Conservation (phyloP, 1,284 basidiomycete species). For the Termitomyces sp. region DNA sequence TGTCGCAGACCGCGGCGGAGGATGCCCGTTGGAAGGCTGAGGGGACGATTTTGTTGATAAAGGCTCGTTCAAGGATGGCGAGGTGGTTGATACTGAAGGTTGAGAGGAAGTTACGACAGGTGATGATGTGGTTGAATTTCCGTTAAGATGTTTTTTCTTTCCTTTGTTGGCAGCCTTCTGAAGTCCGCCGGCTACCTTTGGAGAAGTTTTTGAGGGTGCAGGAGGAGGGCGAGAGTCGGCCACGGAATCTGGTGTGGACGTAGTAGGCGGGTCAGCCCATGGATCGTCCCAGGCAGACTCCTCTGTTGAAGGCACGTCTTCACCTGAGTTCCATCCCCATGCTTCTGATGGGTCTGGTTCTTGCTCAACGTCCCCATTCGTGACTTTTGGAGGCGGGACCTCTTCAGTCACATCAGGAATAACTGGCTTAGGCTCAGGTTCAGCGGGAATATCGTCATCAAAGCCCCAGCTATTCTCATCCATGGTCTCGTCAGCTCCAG, state of each 20-base stretch:
- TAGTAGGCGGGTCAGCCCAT: slow-evolving; percentile 46
- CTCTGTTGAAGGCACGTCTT: slow-evolving; percentile 22
- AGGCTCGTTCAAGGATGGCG: background rate
- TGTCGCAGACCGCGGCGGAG: slow-evolving; percentile 1
- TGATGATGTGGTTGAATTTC: slow-evolving; percentile 15
- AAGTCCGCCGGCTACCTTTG: slow-evolving; percentile 50
- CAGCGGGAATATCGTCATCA: slow-evolving; percentile 39
- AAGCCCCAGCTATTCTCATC: slow-evolving; percentile 54
- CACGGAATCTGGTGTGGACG: slow-evolving; percentile 18
- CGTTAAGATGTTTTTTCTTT: slow-evolving; percentile 38
- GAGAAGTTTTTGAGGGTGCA: slow-evolving; percentile 28
- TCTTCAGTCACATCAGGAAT: slow-evolving; percentile 9
- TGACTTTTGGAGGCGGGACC: slow-evolving; percentile 13
- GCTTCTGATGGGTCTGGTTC: slow-evolving; percentile 47
- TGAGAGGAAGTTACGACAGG: slow-evolving; percentile 17
- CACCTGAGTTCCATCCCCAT: slow-evolving; percentile 64
- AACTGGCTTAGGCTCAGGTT: slow-evolving; percentile 8
- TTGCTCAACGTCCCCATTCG: slow-evolving; percentile 21
- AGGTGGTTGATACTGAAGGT: slow-evolving; percentile 15
- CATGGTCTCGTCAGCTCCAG: slow-evolving; percentile 9
- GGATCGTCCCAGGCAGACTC: slow-evolving; percentile 50
- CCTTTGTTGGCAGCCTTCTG: slow-evolving; percentile 53
- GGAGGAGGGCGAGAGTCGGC: slow-evolving; percentile 19
- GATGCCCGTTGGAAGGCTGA: background rate
- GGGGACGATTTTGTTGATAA: background rate